These are phyloP conservation scores for Populus nigra DNA, from an alignment of 345 rosid genomes.

Conservation along the genomic window DNA sequence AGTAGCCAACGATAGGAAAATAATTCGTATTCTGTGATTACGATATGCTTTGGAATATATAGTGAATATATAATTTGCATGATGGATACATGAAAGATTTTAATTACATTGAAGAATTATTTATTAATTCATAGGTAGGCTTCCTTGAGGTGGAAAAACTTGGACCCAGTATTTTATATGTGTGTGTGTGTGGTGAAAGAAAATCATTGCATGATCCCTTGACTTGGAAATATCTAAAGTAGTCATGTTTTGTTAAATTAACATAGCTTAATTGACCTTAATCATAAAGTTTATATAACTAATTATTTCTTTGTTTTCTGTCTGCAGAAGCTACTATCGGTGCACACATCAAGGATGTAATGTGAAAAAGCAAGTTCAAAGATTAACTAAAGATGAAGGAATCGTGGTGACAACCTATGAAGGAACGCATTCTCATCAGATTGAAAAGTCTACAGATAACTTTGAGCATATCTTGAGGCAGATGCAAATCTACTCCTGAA, in stretches of 20 bases:
- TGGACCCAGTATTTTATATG: neutral
- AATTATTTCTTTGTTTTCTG: neutral
- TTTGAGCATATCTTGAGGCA: slow-evolving; percentile 33
- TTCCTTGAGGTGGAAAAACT: neutral
- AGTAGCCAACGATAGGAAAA: neutral
- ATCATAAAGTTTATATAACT: neutral
- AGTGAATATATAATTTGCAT: neutral
- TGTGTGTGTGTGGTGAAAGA: neutral
- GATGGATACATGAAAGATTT: neutral
- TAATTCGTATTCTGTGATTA: neutral
- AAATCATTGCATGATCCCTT: neutral
- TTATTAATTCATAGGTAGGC: neutral
- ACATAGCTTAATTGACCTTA: neutral
- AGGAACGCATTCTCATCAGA: slow-evolving; percentile 33
- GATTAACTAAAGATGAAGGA: slow-evolving; percentile 30
- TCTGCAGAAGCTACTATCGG: slow-evolving; percentile 31
- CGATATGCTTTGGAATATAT: neutral
- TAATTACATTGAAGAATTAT: neutral
- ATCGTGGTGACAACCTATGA: slow-evolving; percentile 34
- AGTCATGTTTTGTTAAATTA: neutral
- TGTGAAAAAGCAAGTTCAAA: slow-evolving; percentile 35
- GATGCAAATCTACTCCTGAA: slow-evolving; percentile 26
- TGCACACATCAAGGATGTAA: slow-evolving; percentile 35
- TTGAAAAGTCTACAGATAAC: slow-evolving; percentile 30
- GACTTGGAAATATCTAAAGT: neutral